Base-by-base conservation (phyloP, 345 rosid species). In the Sisymbrium irio region DNA sequence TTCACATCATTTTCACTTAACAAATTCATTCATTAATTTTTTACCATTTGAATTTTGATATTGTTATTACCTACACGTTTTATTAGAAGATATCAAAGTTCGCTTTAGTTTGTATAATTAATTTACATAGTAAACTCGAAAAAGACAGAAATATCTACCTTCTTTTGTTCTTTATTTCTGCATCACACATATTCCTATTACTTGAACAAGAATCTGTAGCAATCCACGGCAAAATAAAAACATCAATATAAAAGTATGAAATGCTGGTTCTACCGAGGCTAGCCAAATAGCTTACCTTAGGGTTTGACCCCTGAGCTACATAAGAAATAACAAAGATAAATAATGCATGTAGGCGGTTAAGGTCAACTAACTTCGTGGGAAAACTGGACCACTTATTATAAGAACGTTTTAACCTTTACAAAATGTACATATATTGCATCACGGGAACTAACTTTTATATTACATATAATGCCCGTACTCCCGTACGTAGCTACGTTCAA, bases 1-100 rank as follows among this genome's bases (percentile, higher is more conserved):
- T 60, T 54, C 75, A 61, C 69, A 76, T 54, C 14, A n/a, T n/a
- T n/a, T n/a, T n/a, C n/a, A n/a, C 28, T 40, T 14, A 14, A 22
- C 32, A 22, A 22, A n/a, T 49, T 20, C 55, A 20, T 49, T 4
- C 11, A 13, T 20, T 11, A 20, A 20, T 7, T 57, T 37, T 20
- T 4, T 0, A n/a, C 20, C 32, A 55, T n/a, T 32, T 55, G 7
- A 30, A 54, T n/a, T 49, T 27, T 54, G 4, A 3, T 27, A 25
- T 13, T 22, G 4, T 25, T 22, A 11, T 47, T 47, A 18, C 51
- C n/a, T n/a, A n/a, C n/a, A n/a, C n/a, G 15, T 7, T 18, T 10
- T 46, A 46, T 7, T 8, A 17, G 1, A 8, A 45, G 10, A 20
- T 17, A 46, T 17, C 25, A 46, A 46, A 18, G 9, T 22, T 15